Evolutionary conservation across 208 protist genomes (phyloP).

Genomic region (Lotmaria passim): DNA sequence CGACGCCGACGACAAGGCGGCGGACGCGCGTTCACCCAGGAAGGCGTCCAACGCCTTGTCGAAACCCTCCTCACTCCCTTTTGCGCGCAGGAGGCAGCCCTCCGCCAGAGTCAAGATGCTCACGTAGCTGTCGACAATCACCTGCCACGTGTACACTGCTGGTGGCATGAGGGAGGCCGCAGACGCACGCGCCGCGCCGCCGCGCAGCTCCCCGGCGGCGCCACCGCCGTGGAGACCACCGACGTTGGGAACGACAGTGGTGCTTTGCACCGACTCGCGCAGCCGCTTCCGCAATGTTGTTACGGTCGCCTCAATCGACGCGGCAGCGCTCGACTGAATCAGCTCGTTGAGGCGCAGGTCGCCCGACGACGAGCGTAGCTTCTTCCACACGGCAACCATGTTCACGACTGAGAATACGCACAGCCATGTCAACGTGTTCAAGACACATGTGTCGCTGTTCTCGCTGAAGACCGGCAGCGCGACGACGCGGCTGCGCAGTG

Average conservation of each 20-base stretch:
- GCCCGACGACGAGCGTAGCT: slow-evolving; percentile 41
- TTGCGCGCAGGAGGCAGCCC: slow-evolving; percentile 66
- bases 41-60: slow-evolving; percentile 82
- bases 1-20: neutral
- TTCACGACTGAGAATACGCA: slow-evolving; percentile 72
- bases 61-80: slow-evolving; percentile 68
- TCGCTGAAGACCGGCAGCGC: slow-evolving; percentile 31
- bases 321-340: slow-evolving; percentile 41
- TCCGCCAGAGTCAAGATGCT: slow-evolving; percentile 69
- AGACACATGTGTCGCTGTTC: slow-evolving; percentile 38
- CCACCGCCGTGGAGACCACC: slow-evolving; percentile 12
- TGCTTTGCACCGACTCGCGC: slow-evolving; percentile 22
- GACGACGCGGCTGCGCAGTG: slow-evolving; percentile 25
- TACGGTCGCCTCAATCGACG: slow-evolving; percentile 44
- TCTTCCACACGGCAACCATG: slow-evolving; percentile 68
- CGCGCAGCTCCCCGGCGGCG: neutral
- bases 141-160: slow-evolving; percentile 39
- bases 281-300: slow-evolving; percentile 34
- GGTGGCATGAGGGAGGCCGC: neutral
- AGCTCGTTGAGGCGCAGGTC: slow-evolving; percentile 54
- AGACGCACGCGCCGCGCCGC: slow-evolving; percentile 1
- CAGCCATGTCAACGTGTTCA: slow-evolving; percentile 73
- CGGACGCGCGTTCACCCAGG: slow-evolving; percentile 50
- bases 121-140: slow-evolving; percentile 66
- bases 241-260: neutral